These are phyloP conservation scores for Zymoseptoria ardabiliae DNA, from an alignment of 2,329 filamentous ascomycete species.

Conservation along the genomic window DNA sequence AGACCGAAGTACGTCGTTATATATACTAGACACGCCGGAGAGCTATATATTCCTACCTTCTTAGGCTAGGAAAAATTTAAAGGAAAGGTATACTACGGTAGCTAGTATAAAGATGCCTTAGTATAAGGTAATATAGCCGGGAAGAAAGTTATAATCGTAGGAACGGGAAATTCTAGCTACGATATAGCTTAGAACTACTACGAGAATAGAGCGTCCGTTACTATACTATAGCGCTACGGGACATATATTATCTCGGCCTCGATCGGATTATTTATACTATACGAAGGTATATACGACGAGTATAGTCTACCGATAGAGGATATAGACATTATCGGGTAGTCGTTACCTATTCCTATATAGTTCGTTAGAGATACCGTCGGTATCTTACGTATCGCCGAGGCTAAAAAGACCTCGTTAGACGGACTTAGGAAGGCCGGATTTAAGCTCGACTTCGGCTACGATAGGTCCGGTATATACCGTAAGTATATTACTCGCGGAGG, in stretches of 20 bases:
- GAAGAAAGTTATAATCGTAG: conserved; percentile 44
- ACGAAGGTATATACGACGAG: conserved; percentile 43
- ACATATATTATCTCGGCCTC: conserved; percentile 57
- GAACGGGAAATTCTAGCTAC: conserved; percentile 44
- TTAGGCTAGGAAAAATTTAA: conserved; percentile 48
- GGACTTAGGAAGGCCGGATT: conserved; percentile 52
- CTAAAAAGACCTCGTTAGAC: conserved; percentile 23
- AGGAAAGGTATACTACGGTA: conserved; percentile 35
- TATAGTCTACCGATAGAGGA: conserved; percentile 56
- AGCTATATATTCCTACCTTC: conserved; percentile 48
- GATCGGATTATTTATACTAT: conserved; percentile 44
- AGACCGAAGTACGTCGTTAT: conserved; percentile 59
- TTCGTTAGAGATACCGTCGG: conserved; percentile 51
- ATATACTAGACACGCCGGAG: conserved; percentile 61
- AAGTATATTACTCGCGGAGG: conserved; percentile 61
- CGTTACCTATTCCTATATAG: conserved; percentile 51
- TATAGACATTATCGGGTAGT: conserved; percentile 54
- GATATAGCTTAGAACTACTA: conserved; percentile 47
- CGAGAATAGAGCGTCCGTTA: conserved; percentile 60
- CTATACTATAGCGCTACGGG: conserved; percentile 60
- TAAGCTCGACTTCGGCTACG: conserved; percentile 51
- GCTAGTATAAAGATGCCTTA: conserved; percentile 5
- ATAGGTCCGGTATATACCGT: conserved; percentile 50
- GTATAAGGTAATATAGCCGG: conserved; percentile 14
- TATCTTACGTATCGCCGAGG: conserved; percentile 30